A percentile compares a stretch with the other conserved stretches of the same genome.
Evolutionary conservation across 164 flowering plant genomes (phyloP).

Genomic region (Nelumbo lutea): DNA sequence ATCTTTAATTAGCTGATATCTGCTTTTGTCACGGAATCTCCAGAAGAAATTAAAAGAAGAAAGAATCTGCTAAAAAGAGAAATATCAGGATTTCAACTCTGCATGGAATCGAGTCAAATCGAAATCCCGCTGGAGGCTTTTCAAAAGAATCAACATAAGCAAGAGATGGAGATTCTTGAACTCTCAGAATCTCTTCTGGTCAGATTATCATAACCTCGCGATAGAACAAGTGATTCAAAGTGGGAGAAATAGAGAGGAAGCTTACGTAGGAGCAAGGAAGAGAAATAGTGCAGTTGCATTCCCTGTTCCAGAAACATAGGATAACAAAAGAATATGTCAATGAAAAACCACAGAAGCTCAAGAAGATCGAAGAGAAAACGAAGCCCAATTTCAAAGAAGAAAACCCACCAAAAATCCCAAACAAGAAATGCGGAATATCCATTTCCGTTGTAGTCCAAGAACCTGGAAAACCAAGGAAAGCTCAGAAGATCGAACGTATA

Average conservation of each 20-base stretch:
- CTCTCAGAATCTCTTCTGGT: too few species aligned
- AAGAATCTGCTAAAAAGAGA: too few species aligned
- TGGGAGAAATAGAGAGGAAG: neutral
- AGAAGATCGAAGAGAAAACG: neutral
- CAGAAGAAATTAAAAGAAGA: too few species aligned
- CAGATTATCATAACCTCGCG: too few species aligned
- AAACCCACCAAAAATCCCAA: constrained; percentile 64
- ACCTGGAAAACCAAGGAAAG: neutral
- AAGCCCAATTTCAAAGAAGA: neutral
- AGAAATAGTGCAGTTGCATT: constrained; percentile 34
- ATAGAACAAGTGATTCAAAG: neutral
- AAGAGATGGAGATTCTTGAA: too few species aligned
- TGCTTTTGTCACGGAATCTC: too few species aligned
- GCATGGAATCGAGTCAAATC: too few species aligned
- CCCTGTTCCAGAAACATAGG: constrained; percentile 17
- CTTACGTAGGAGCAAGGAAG: constrained; percentile 33
- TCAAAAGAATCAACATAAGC: neutral
- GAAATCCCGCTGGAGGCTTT: neutral
- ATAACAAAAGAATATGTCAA: neutral
- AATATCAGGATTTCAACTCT: too few species aligned
- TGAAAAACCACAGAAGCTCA: neutral
- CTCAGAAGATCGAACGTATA: neutral
- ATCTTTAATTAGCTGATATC: too few species aligned
- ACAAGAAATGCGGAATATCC: constrained; percentile 48
- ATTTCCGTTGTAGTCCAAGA: constrained; percentile 7